Evolutionary conservation across 306 rosid genomes (phyloP).

Genomic region (Quercus suber): DNA sequence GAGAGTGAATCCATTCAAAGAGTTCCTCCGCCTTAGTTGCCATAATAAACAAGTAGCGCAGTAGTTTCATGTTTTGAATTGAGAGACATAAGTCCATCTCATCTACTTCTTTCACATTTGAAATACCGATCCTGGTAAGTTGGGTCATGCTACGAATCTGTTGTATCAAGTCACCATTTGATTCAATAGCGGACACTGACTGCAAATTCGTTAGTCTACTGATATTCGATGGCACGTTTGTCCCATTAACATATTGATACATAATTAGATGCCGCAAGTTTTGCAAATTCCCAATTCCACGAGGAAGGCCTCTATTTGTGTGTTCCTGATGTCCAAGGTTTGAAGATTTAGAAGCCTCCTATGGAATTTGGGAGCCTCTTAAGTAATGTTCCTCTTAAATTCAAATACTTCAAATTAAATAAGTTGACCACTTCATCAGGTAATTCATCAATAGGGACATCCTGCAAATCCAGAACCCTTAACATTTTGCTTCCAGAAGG

Average conservation of each 20-base stretch:
- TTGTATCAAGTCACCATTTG: not conserved
- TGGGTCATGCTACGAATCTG: constrained; percentile 5
- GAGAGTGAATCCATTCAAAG: not conserved
- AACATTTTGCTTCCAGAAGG: too few relatives aligned
- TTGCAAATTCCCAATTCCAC: too few relatives aligned
- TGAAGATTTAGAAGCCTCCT: not conserved
- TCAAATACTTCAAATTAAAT: not conserved
- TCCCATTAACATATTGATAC: not conserved
- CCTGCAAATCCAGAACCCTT: too few relatives aligned
- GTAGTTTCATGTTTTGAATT: constrained; percentile 2
- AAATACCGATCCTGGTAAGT: not conserved
- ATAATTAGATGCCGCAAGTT: too few relatives aligned
- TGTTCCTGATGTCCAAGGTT: not conserved
- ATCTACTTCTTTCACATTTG: not conserved
- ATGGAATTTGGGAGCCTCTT: not conserved
- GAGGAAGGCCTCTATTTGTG: not conserved
- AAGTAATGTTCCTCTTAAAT: not conserved
- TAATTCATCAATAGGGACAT: too few relatives aligned
- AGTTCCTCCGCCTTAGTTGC: not conserved
- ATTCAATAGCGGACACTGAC: not conserved
- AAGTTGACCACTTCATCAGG: not conserved
- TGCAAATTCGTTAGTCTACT: not conserved
- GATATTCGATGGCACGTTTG: too few relatives aligned
- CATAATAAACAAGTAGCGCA: not conserved
- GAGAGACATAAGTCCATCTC: not conserved